Percentiles rank a stretch among this genome's conserved stretches.
phyloP scores from a whole-genome alignment of 345 rosid species.

The Bretschneidera sinensis region DNA sequence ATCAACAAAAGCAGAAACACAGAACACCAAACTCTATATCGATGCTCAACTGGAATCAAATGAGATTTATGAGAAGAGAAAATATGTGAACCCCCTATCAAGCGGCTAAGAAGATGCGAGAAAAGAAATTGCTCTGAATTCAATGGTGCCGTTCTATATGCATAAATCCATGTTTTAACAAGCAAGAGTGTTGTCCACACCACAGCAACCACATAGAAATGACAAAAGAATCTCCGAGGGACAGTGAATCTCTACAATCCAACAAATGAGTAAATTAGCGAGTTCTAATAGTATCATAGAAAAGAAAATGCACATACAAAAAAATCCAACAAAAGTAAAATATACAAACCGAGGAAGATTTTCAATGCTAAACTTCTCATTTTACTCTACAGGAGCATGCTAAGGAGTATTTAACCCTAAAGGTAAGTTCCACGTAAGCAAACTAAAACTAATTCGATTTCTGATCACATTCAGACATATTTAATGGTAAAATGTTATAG shows the following conservation, averaged over 20 bases:
- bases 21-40: constrained; percentile 41
- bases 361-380: too few relatives aligned
- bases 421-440: too few relatives aligned
- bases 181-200: constrained; percentile 65
- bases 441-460: too few relatives aligned
- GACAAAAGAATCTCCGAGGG: constrained; percentile 67
- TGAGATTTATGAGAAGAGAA: constrained; percentile 39
- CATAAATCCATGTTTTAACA: constrained; percentile 51
- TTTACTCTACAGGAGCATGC: too few relatives aligned
- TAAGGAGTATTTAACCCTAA: too few relatives aligned
- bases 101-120: constrained; percentile 35
- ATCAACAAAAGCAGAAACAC: constrained; percentile 60
- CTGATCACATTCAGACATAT: too few relatives aligned
- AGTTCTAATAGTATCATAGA: background rate
- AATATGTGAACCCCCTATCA: constrained; percentile 47
- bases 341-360: too few relatives aligned
- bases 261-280: background rate
- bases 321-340: background rate
- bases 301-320: constrained; percentile 3
- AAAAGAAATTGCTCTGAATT: constrained; percentile 34
- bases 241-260: constrained; percentile 56
- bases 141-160: constrained; percentile 36
- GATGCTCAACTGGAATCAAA: constrained; percentile 31
- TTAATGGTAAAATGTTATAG: too few relatives aligned
- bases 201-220: constrained; percentile 58